phyloP scores from a whole-genome alignment of 78 protist species.

The Speleostelium caveatum region DNA sequence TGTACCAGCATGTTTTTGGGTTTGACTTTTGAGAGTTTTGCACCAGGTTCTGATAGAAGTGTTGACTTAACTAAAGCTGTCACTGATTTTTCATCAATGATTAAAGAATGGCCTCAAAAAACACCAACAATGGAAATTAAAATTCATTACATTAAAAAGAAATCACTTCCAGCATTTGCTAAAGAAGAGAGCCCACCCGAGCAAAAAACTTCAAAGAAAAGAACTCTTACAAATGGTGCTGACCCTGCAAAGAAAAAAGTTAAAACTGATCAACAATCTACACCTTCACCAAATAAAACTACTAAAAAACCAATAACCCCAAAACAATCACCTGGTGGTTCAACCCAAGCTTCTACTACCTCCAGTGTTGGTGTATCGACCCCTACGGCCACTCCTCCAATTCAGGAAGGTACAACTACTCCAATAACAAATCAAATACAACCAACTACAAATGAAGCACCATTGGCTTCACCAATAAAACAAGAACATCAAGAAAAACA shows the following conservation, averaged over 20 bases:
- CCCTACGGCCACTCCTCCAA: background rate
- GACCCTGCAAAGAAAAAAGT: conserved; percentile 13
- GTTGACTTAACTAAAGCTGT: conserved; percentile 79
- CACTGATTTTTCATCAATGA: conserved; percentile 33
- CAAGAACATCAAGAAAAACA: background rate
- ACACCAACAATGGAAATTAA: conserved; percentile 75
- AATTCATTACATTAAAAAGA: conserved; percentile 54
- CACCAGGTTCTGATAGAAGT: conserved; percentile 46
- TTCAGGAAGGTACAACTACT: background rate
- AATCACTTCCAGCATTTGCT: conserved; percentile 45
- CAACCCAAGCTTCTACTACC: background rate
- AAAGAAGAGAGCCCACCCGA: conserved; percentile 22
- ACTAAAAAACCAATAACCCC: background rate
- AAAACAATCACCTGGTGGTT: background rate
- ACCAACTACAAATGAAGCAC: background rate
- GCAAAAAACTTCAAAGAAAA: conserved; percentile 7
- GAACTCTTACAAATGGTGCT: conserved; percentile 3
- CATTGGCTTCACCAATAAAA: background rate
- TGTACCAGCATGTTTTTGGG: conserved; percentile 78
- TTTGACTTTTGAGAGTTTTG: conserved; percentile 25
- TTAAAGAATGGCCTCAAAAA: conserved; percentile 61
- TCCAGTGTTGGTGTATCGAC: background rate
- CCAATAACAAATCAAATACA: background rate
- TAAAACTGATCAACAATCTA: background rate
- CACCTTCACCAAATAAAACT: no score